Evolutionary conservation across 805 yeast species (phyloP), one percentile per base, ranked within the genome.

Genomic region (Blastobotrys mokoenaii): DNA sequence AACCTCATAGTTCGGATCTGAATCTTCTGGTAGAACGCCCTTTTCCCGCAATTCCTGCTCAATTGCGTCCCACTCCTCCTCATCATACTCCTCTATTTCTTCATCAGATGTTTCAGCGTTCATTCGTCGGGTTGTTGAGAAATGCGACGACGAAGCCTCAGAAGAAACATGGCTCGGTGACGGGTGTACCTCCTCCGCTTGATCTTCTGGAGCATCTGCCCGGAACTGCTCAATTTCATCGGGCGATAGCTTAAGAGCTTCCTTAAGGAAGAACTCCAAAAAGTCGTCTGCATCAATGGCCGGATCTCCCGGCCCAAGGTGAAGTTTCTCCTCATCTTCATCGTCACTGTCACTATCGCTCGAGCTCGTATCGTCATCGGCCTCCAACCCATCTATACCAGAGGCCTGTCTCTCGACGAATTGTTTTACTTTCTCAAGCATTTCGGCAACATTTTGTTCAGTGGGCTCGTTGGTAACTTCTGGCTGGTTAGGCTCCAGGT

Each of bases 271-370:
- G 53, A 69, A 80, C 56, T 81, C 87, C 52, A 80, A 76, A 55
- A 81, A 81, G 54, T 81, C 86, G 56, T 80, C 86, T 52, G 79
- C 84, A 53, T 76, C 78, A 7, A 80, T 74, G 44, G 67, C 74
- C 14, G 69, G 57, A 9, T 45, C 52, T 8, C 39, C 52, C 9
- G 46, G 42, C 11, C 29, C 35, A 69, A 57, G 33, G 62, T 16
- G 43, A 0, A 61, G 65, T 30, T 54, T 56, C 10, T 53, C 53
- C 32, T 63, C 61, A 3, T 51, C 58, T 8, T 56, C 60, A 1
- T 50, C 56, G 8, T 47, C 55, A 10, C 48, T 49, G 9, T 53
- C 56, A 20, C 48, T 46, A 8, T 57, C 56, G 8, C 50, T 55
- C 8, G 55, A 44, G 6, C 49, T 25, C 25, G 44, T 38, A 11